Evolutionary conservation across 139 green algal genomes (phyloP).

Genomic region (Auxenochlorella pyrenoidosa): DNA sequence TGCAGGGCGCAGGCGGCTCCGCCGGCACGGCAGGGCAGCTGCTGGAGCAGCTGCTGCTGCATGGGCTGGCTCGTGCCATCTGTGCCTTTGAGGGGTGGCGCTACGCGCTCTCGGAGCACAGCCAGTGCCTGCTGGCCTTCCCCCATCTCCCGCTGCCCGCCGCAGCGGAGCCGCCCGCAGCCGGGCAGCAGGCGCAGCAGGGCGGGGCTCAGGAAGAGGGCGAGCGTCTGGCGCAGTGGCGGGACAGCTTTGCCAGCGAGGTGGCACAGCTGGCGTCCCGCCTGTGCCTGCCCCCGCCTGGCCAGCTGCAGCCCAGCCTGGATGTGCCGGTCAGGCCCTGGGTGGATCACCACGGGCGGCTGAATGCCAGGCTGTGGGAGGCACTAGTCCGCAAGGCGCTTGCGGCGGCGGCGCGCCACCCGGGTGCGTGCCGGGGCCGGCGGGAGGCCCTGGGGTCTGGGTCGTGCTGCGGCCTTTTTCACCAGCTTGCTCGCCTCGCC

Average conservation of each 20-base stretch:
- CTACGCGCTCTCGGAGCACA: neutral
- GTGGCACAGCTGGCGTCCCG: neutral
- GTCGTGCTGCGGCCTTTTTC: no score
- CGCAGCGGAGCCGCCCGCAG: neutral
- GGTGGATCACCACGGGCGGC: conserved; percentile 35
- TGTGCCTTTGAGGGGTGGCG: neutral
- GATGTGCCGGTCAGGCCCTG: conserved; percentile 44
- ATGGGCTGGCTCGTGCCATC: conserved; percentile 20
- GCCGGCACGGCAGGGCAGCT: neutral
- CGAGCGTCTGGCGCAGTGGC: neutral
- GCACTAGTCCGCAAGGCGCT: conserved; percentile 1
- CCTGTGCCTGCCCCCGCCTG: conserved; percentile 1
- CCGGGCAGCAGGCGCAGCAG: neutral
- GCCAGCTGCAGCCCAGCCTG: conserved; percentile 32
- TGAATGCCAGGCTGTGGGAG: conserved; percentile 30
- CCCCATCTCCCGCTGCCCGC: neutral
- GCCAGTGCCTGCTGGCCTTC: conserved; percentile 32
- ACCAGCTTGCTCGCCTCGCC: no score
- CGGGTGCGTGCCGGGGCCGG: conserved; percentile 1
- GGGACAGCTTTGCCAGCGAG: neutral
- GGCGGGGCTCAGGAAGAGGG: neutral
- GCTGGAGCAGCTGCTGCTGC: conserved; percentile 15
- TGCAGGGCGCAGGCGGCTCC: neutral
- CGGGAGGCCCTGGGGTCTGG: no score
- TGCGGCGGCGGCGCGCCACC: conserved; percentile 1